Conservation (phyloP, 2,329 filamentous ascomycete genomes). For the Neopestalotiopsis sp. region DNA sequence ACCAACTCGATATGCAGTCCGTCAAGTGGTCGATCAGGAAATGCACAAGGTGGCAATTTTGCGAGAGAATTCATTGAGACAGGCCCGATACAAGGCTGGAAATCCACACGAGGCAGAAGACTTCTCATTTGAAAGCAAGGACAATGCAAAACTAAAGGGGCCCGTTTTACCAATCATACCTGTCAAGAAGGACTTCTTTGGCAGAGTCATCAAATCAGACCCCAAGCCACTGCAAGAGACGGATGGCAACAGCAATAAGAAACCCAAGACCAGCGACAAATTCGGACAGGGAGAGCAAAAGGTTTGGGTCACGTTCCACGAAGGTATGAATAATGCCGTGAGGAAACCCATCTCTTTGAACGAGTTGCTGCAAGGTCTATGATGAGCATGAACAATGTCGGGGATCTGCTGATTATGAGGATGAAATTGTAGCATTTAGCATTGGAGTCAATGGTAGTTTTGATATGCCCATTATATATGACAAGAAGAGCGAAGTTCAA, state of each 20-base stretch:
- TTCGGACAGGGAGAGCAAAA: constrained; percentile 52
- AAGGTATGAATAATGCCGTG: constrained; percentile 80
- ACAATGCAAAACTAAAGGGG: constrained; percentile 42
- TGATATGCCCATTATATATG: not conserved
- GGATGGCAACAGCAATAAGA: constrained; percentile 39
- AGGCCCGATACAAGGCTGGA: constrained; percentile 67
- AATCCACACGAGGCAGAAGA: constrained; percentile 33
- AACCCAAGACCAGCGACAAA: constrained; percentile 27
- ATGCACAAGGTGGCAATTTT: constrained; percentile 74
- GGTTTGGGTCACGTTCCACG: constrained; percentile 77
- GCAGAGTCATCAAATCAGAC: constrained; percentile 39
- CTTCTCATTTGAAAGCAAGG: constrained; percentile 42
- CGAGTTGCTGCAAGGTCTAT: constrained; percentile 68
- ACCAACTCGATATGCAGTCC: constrained; percentile 87
- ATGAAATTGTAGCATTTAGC: constrained; percentile 8
- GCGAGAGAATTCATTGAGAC: constrained; percentile 69
- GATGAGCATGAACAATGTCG: constrained; percentile 24
- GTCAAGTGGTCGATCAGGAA: constrained; percentile 92
- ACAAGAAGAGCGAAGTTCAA: not conserved
- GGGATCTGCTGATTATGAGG: not conserved
- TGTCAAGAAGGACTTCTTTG: constrained; percentile 47
- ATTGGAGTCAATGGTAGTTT: not conserved
- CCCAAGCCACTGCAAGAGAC: constrained; percentile 40
- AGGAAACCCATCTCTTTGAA: constrained; percentile 74
- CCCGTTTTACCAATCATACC: constrained; percentile 37